phyloP scores from a whole-genome alignment of 1,284 basidiomycete species.

The Uromyces viciae-fabae region DNA sequence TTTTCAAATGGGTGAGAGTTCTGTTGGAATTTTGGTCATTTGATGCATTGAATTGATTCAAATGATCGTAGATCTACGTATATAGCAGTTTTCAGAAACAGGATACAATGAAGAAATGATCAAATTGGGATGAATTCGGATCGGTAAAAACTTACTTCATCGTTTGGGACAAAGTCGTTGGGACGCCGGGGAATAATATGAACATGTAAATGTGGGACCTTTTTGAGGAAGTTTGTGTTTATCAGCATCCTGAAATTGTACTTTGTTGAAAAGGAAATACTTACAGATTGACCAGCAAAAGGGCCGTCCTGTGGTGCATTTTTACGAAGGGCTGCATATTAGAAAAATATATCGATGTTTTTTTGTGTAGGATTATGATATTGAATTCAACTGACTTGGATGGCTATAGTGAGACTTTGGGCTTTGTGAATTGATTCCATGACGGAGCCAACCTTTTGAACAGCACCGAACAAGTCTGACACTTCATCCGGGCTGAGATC shows the following conservation, averaged over 20 bases:
- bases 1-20: not conserved
- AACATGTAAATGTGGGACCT: conserved; percentile 53
- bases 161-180: conserved; percentile 52
- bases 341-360: not conserved
- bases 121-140: not conserved
- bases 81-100: not conserved
- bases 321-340: not conserved
- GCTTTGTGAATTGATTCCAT: conserved; percentile 50
- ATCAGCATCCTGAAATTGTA: too few relatives aligned
- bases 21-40: not conserved
- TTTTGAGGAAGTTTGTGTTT: too few relatives aligned
- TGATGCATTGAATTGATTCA: conserved; percentile 29
- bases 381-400: conserved; percentile 51
- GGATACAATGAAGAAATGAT: not conserved
- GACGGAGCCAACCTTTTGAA: conserved; percentile 49
- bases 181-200: conserved; percentile 52
- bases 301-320: conserved; percentile 23
- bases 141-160: conserved; percentile 48
- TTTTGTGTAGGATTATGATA: not conserved
- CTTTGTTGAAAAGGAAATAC: not conserved
- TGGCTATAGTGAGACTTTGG: conserved; percentile 51
- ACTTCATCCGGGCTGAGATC: conserved; percentile 49
- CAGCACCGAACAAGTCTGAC: conserved; percentile 49
- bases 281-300: conserved; percentile 39
- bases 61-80: conserved; percentile 35